Base-by-base conservation (phyloP, 495 filamentous ascomycete species). In the Mycothermus thermophilus region DNA sequence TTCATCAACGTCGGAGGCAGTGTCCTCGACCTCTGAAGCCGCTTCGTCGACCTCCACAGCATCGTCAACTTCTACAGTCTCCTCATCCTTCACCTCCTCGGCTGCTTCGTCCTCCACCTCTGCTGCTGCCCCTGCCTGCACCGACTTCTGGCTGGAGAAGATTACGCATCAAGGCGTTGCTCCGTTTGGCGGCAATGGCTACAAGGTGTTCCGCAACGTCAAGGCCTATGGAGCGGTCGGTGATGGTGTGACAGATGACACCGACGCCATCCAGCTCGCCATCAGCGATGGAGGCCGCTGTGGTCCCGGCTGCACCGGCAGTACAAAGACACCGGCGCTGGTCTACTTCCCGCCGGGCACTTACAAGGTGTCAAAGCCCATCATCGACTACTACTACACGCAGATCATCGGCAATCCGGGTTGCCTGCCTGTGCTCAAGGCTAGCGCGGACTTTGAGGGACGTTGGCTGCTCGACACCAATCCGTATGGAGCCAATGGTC, bases 301-400 rank as follows among this genome's bases (percentile, higher is more conserved):
- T 47, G 84, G 73, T 23, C 68, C 70, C 5, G 61, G 66, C 16
- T 94, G 85, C 51, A 74, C 79, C 27, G 86, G 80, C 9, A 70
- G 70, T 5, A 93, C 86, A 10, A 69, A 67, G 12, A 78, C 75
- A 3, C 78, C 78, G 2, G 80, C 75, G 1, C 48, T 85, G 18
- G 68, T 87, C 13, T 86, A 80, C 59, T 86, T 87, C 60, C 82
- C 82, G 0, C 57, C 75, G 3, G 81, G 81, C 37, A 85, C 77
- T 3, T 86, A 85, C 41, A 36, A 74, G 2, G 67, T 86, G n/a
- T 72, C 67, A 19, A 61, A 55, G 19, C 70, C 79, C 4, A 74
- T 87, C 32, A 44, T 76, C 8, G 66, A 74, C 67, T 47, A 72
- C 59, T 80, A 79, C 52, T 67, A 72, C 33, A 81, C 78, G 15